Conservation (phyloP, 2,329 filamentous ascomycete genomes). For the Arthroderma sp. region DNA sequence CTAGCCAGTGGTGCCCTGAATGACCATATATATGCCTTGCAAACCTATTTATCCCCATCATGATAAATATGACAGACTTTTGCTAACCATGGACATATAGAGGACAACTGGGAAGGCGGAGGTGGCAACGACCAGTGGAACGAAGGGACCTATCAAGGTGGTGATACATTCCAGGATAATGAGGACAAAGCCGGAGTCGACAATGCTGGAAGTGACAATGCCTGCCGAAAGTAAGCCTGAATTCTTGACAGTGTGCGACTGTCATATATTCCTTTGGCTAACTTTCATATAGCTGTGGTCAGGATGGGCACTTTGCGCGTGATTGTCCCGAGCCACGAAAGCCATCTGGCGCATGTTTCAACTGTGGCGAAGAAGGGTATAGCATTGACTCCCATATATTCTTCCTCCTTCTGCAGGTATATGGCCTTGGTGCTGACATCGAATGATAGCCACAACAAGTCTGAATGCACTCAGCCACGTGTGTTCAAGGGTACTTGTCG, state of each 20-base stretch:
- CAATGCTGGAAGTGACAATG: conserved; percentile 12
- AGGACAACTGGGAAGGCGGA: too few relatives aligned
- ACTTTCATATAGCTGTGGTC: conserved; percentile 17
- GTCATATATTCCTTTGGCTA: background rate
- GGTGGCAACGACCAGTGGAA: too few relatives aligned
- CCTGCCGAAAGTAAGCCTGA: conserved; percentile 25
- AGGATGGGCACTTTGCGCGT: conserved; percentile 25
- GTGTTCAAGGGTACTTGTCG: conserved; percentile 36
- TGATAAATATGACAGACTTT: too few relatives aligned
- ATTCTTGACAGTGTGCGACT: background rate
- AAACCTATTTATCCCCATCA: too few relatives aligned
- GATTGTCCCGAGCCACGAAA: conserved; percentile 33
- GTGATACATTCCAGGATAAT: too few relatives aligned
- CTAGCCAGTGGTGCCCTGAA: too few relatives aligned
- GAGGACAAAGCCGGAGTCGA: conserved; percentile 4
- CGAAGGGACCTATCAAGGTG: too few relatives aligned
- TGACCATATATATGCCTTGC: too few relatives aligned
- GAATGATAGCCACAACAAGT: conserved; percentile 27
- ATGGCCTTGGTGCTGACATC: conserved; percentile 1
- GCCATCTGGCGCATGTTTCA: conserved; percentile 30
- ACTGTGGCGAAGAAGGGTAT: conserved; percentile 33
- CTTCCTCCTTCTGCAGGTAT: background rate
- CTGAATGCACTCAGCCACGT: conserved; percentile 33
- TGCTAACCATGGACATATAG: too few relatives aligned
- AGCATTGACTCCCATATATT: background rate